Percentiles rank a stretch among this genome's conserved stretches.
phyloP scores from a whole-genome alignment of 2,329 filamentous ascomycete species.

The Tolypocladium ophioglossoides region DNA sequence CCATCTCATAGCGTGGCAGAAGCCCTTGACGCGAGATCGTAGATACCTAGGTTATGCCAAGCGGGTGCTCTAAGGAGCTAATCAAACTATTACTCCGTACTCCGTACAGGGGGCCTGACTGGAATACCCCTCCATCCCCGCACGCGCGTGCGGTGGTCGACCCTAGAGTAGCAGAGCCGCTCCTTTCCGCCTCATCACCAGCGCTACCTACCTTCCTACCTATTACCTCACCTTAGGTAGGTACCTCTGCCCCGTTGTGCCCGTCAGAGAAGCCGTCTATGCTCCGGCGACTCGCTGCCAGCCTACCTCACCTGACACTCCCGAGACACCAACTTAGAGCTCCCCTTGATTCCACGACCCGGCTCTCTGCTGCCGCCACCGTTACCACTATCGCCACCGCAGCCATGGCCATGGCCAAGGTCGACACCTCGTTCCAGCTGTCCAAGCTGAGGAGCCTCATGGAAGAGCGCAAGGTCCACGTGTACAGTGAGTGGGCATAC shows the following conservation, averaged over 20 bases:
- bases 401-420: conserved; percentile 24
- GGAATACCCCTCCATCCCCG: too few relatives aligned
- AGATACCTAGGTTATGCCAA: too few relatives aligned
- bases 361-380: not conserved
- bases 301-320: not conserved
- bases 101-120: too few relatives aligned
- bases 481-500: conserved; percentile 61
- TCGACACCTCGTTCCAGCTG: conserved; percentile 71
- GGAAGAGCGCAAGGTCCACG: conserved; percentile 75
- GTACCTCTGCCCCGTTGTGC: not conserved
- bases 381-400: not conserved
- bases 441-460: conserved; percentile 72
- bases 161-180: not conserved
- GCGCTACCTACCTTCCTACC: not conserved
- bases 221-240: too few relatives aligned
- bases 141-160: too few relatives aligned
- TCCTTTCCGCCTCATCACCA: not conserved
- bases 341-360: not conserved
- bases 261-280: not conserved
- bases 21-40: too few relatives aligned
- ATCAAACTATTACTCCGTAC: too few relatives aligned
- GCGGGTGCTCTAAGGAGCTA: too few relatives aligned
- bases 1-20: too few relatives aligned
- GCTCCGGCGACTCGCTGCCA: not conserved
- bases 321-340: not conserved